Evolutionary conservation across 352 stramenopile genomes (phyloP).

Genomic region (Globisporangium lucens): DNA sequence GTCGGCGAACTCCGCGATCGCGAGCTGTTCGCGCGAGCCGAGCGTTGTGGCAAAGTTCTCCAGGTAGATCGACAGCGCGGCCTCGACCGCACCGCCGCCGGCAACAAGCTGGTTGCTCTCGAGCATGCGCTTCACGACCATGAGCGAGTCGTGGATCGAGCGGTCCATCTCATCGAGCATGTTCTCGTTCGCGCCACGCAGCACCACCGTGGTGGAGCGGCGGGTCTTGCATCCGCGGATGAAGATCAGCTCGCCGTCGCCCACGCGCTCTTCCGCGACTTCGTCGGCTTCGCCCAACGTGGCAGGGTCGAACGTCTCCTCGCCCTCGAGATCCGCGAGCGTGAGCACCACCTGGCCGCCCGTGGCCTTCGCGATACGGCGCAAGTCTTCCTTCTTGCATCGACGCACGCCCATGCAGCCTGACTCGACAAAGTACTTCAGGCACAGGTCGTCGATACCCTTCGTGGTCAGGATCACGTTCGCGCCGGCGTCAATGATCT

Average conservation of each 20-base stretch:
- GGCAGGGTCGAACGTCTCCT: conserved; percentile 95
- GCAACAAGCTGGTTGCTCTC: conserved; percentile 98
- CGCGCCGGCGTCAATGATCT: conserved; percentile 97
- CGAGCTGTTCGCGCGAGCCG: conserved; percentile 96
- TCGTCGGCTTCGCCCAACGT: conserved; percentile 92
- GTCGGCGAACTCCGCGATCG: conserved; percentile 98
- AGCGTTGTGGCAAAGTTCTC: conserved; percentile 98
- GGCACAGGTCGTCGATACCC: conserved; percentile 98
- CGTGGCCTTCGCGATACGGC: conserved; percentile 98
- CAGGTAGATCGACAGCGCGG: conserved; percentile 97
- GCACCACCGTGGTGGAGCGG: conserved; percentile 95
- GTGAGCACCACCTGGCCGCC: conserved; percentile 96
- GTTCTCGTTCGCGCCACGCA: conserved; percentile 99
- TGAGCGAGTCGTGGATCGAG: conserved; percentile 98
- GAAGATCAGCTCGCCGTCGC: conserved; percentile 99
- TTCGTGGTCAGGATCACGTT: conserved; percentile 99
- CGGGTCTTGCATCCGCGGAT: conserved; percentile 96
- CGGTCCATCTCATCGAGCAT: conserved; percentile 99
- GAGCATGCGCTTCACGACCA: conserved; percentile 99
- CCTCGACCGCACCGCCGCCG: conserved; percentile 97
- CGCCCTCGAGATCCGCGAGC: conserved; percentile 98
- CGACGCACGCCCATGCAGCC: conserved; percentile 96
- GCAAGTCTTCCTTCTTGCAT: conserved; percentile 98
- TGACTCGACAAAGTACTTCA: conserved; percentile 99
- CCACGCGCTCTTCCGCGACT: conserved; percentile 96